Conservation (phyloP, 129 eudicot species). For the Logfia minima region DNA sequence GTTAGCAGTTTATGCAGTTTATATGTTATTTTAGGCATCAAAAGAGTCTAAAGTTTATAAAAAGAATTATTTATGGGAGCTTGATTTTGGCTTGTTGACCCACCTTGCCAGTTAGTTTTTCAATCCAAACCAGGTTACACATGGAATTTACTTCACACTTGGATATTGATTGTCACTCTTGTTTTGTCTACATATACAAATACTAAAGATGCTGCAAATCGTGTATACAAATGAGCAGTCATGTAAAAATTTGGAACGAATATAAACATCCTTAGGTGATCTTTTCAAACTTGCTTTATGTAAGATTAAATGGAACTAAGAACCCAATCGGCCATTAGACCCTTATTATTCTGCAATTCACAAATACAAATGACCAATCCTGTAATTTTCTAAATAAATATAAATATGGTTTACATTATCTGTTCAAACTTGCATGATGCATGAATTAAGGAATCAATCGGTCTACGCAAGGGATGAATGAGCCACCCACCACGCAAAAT, state of each 20-base stretch:
- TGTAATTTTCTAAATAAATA: too few species aligned
- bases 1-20: slow-evolving; percentile 18
- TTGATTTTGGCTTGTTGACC: too few species aligned
- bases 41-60: too few species aligned
- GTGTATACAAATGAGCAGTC: not conserved
- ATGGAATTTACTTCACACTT: not conserved
- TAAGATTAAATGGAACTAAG: not conserved
- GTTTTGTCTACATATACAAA: not conserved
- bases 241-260: not conserved
- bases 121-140: not conserved
- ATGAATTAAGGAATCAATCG: too few species aligned
- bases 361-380: too few species aligned
- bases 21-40: not conserved
- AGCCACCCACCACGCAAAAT: too few species aligned
- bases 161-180: not conserved
- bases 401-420: too few species aligned
- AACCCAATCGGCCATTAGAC: not conserved
- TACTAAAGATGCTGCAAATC: not conserved
- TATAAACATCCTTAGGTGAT: not conserved
- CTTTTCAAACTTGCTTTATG: not conserved
- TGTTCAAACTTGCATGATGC: too few species aligned
- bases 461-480: too few species aligned
- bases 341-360: not conserved
- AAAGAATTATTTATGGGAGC: not conserved
- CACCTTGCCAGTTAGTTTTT: too few species aligned